Evolutionary conservation across 1,139 yeast species (phyloP).

Genomic region (Pneumocystis carinii): DNA sequence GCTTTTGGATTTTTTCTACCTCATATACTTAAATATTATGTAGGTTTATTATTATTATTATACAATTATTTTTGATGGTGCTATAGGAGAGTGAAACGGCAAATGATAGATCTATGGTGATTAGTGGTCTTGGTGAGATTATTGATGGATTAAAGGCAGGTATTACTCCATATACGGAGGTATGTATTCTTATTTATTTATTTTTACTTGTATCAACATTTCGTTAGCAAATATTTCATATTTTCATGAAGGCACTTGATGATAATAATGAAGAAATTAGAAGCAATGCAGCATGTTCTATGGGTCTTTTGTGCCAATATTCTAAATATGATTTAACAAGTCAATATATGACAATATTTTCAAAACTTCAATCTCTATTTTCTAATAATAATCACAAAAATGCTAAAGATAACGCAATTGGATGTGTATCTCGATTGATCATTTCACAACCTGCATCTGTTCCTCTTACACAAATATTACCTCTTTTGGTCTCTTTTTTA

Average conservation of each 20-base stretch:
- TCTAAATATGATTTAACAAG: constrained; percentile 23
- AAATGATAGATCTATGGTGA: constrained; percentile 64
- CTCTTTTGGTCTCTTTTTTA: constrained; percentile 59
- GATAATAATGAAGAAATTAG: constrained; percentile 82
- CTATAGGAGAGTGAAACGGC: constrained; percentile 38
- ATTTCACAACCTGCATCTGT: constrained; percentile 56
- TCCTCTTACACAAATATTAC: constrained; percentile 68
- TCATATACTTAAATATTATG: constrained; percentile 39
- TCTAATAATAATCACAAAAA: constrained; percentile 51
- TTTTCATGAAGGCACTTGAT: constrained; percentile 51
- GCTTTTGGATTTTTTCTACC: constrained; percentile 57
- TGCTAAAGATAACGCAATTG: constrained; percentile 24
- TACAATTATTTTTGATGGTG: neutral
- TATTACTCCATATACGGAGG: constrained; percentile 46
- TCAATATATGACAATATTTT: constrained; percentile 37
- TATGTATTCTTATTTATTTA: neutral
- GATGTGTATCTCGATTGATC: constrained; percentile 90
- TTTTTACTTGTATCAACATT: neutral
- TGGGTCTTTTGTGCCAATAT: constrained; percentile 62
- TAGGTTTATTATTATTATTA: constrained; percentile 21
- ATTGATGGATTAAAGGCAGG: constrained; percentile 53
- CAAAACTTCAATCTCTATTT: constrained; percentile 63
- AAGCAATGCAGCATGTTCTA: constrained; percentile 93
- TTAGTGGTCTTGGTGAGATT: constrained; percentile 86
- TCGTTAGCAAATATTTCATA: constrained; percentile 42